A percentile compares a stretch with the other conserved stretches of the same genome.
phyloP scores from a whole-genome alignment of 306 rosid species.

The Cajanus cajan region DNA sequence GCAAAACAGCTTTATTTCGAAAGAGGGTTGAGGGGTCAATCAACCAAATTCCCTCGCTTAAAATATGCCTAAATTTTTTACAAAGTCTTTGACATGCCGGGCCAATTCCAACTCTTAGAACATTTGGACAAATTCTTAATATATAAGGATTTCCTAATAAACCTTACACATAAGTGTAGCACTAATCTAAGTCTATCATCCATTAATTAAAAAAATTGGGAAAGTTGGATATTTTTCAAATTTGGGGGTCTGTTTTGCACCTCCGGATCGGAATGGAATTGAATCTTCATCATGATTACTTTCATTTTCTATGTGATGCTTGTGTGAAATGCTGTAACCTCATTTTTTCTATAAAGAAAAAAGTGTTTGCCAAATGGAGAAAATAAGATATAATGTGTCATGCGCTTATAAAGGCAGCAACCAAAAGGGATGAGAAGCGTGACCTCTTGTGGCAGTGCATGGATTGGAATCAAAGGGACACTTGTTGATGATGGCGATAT shows the following conservation, averaged over 20 bases:
- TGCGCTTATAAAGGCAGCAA: conserved; percentile 40
- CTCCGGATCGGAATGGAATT: background rate
- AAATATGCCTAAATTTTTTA: background rate
- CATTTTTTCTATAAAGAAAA: conserved; percentile 24
- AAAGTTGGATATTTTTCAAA: background rate
- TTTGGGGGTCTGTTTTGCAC: background rate
- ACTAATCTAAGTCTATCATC: background rate
- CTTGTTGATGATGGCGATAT: conserved; percentile 47
- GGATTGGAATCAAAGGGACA: conserved; percentile 63
- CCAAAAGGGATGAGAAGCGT: conserved; percentile 41
- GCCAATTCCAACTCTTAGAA: background rate
- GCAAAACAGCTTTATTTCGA: conserved; percentile 29
- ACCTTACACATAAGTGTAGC: background rate
- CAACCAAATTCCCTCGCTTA: conserved; percentile 33
- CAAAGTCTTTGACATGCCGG: conserved; percentile 1
- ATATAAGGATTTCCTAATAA: background rate
- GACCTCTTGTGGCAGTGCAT: conserved; percentile 59
- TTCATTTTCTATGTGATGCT: conserved; percentile 25
- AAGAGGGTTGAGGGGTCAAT: conserved; percentile 45
- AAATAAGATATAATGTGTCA: conserved; percentile 30
- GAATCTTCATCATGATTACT: conserved; percentile 9
- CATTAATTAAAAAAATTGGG: background rate
- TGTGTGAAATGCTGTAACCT: conserved; percentile 26
- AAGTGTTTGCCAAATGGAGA: conserved; percentile 41
- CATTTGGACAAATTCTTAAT: background rate